Evolutionary conservation across 2,329 filamentous ascomycete species (phyloP).

Genomic region (Fusarium sp.): DNA sequence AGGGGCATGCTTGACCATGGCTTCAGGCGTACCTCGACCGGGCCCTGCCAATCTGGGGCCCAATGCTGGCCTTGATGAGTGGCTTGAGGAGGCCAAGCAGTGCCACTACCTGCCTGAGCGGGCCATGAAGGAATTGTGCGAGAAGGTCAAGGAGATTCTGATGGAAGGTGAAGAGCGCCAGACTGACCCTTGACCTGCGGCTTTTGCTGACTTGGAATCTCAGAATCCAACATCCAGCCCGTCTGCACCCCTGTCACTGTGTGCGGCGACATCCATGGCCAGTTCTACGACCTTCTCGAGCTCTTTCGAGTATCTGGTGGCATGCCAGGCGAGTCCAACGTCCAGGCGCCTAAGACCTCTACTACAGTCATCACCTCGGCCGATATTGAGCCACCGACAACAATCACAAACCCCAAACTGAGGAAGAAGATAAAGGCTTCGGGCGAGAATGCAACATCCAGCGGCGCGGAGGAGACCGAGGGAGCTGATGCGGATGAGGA

Average conservation of each 20-base stretch:
- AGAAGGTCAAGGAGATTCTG: constrained; percentile 97
- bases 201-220: constrained; percentile 31
- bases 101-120: constrained; percentile 96
- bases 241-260: constrained; percentile 96
- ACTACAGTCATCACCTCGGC: constrained; percentile 86
- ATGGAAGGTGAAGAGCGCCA: constrained; percentile 81
- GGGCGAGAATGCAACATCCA: constrained; percentile 55
- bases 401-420: constrained; percentile 87
- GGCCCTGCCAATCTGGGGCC: constrained; percentile 87
- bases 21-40: constrained; percentile 78
- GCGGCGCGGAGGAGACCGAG: constrained; percentile 62
- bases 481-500: constrained; percentile 54
- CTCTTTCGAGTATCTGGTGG: constrained; percentile 96
- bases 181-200: constrained; percentile 1
- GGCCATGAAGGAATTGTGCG: constrained; percentile 98
- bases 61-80: constrained; percentile 91
- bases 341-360: constrained; percentile 74
- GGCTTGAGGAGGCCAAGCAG: constrained; percentile 95
- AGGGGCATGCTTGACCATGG: constrained; percentile 51
- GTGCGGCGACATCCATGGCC: constrained; percentile 97
- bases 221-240: constrained; percentile 99
- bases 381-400: constrained; percentile 89
- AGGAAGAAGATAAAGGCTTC: constrained; percentile 79
- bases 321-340: constrained; percentile 86
- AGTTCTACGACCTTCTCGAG: constrained; percentile 98